These are phyloP conservation scores for Hypoxylon trugodes DNA, from an alignment of 495 filamentous ascomycete genomes.

Conservation along the genomic window DNA sequence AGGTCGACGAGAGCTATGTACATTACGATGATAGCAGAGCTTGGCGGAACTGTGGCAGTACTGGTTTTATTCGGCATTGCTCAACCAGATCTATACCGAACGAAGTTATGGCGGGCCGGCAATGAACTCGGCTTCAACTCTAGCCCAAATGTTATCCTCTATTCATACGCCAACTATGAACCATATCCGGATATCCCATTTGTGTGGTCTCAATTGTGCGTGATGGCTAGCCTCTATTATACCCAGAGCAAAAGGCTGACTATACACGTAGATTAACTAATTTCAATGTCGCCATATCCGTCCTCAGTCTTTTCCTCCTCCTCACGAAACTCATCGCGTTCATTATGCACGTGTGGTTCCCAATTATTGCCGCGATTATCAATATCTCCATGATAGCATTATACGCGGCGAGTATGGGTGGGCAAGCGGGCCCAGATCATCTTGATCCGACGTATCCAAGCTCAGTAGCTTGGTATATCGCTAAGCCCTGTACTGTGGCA, in stretches of 20 bases:
- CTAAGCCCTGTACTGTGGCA: slow-evolving; percentile 76
- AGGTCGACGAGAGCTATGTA: slow-evolving; percentile 68
- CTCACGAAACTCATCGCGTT: slow-evolving; percentile 71
- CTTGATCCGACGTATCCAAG: slow-evolving; percentile 76
- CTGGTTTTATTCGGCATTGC: slow-evolving; percentile 85
- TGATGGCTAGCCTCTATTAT: slow-evolving; percentile 30
- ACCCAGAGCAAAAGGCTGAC: slow-evolving; percentile 17
- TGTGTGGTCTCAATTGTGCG: slow-evolving; percentile 85
- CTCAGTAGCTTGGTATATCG: slow-evolving; percentile 82
- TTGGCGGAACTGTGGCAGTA: slow-evolving; percentile 71
- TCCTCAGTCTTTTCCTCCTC: slow-evolving; percentile 75
- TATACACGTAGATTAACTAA: slow-evolving; percentile 68
- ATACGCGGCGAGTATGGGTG: slow-evolving; percentile 71
- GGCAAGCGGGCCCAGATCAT: slow-evolving; percentile 81
- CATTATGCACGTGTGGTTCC: slow-evolving; percentile 76
- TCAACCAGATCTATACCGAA: slow-evolving; percentile 79
- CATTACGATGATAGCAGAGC: slow-evolving; percentile 73
- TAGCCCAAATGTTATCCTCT: slow-evolving; percentile 73
- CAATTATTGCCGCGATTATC: slow-evolving; percentile 68
- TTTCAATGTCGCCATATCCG: slow-evolving; percentile 83
- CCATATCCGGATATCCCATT: slow-evolving; percentile 70
- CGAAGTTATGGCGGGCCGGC: slow-evolving; percentile 83
- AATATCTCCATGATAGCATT: slow-evolving; percentile 68
- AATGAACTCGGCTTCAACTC: slow-evolving; percentile 84
- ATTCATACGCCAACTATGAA: slow-evolving; percentile 78